Evolutionary conservation across 1,284 basidiomycete genomes (phyloP).

Genomic region (Leccinum variabile): DNA sequence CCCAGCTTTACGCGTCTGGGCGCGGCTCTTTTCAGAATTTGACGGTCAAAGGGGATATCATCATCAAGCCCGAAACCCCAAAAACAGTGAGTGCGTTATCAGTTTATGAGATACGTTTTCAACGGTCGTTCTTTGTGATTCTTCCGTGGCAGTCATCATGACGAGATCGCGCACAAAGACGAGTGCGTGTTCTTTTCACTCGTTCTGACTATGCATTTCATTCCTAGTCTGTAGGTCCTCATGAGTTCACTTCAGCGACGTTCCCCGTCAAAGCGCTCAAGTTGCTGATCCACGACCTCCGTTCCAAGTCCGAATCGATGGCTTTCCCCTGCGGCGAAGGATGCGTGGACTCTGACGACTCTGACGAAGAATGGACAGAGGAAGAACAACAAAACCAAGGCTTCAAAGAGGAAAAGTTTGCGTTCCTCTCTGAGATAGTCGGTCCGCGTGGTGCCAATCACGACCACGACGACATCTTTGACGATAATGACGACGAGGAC

Average conservation of each 20-base stretch:
- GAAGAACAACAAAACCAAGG: constrained; percentile 63
- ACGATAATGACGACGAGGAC: constrained; percentile 80
- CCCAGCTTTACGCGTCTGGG: constrained; percentile 73
- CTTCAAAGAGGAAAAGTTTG: constrained; percentile 60
- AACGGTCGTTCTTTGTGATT: constrained; percentile 18
- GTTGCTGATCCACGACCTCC: constrained; percentile 81
- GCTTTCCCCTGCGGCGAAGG: constrained; percentile 56
- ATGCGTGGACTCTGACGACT: constrained; percentile 75
- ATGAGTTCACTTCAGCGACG: constrained; percentile 80
- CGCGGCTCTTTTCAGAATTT: constrained; percentile 65
- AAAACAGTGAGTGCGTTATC: constrained; percentile 61
- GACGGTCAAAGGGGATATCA: constrained; percentile 89
- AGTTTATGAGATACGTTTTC: constrained; percentile 17
- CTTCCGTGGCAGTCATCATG: constrained; percentile 75
- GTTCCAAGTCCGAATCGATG: constrained; percentile 68
- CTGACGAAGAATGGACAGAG: constrained; percentile 88
- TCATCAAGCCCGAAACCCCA: constrained; percentile 73
- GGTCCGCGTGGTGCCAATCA: constrained; percentile 67
- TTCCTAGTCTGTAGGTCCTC: constrained; percentile 57
- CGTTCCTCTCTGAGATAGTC: constrained; percentile 68
- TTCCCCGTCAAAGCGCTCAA: constrained; percentile 94
- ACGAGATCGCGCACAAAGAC: constrained; percentile 88
- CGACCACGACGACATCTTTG: constrained; percentile 70
- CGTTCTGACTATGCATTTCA: constrained; percentile 13
- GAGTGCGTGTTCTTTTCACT: constrained; percentile 51